These are phyloP conservation scores for Cubamyces sp. DNA, from an alignment of 768 basidiomycete species.

Conservation along the genomic window DNA sequence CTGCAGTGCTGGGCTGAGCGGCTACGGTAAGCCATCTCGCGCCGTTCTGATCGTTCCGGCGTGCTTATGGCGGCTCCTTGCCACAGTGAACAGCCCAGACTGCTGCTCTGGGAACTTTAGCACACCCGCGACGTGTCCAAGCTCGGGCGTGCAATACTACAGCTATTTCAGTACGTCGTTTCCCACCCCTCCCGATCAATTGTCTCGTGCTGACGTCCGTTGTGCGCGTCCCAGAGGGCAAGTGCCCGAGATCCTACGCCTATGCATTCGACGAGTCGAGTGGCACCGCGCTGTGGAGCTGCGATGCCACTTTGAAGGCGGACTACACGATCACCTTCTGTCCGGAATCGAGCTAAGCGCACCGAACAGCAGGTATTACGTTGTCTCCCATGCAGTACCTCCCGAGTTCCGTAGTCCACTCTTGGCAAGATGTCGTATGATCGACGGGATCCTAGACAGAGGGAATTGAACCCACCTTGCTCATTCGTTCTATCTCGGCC, in stretches of 20 bases:
- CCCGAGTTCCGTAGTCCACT: no score
- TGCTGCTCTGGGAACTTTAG: slow-evolving; percentile 62
- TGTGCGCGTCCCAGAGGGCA: slow-evolving; percentile 35
- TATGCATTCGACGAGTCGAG: slow-evolving; percentile 56
- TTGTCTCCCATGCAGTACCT: no score
- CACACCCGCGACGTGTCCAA: slow-evolving; percentile 59
- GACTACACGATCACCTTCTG: slow-evolving; percentile 53
- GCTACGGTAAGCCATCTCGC: slow-evolving; percentile 31
- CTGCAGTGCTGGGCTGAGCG: slow-evolving; percentile 44
- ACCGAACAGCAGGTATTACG: neutral
- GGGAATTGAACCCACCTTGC: no score
- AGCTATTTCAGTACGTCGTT: slow-evolving; percentile 49
- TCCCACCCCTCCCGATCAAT: no score
- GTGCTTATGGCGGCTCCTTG: neutral
- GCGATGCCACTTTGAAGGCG: slow-evolving; percentile 37
- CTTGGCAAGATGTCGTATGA: no score
- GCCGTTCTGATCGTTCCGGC: neutral
- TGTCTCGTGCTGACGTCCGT: no score
- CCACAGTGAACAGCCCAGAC: slow-evolving; percentile 54
- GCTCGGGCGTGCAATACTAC: slow-evolving; percentile 46
- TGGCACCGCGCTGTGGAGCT: slow-evolving; percentile 50
- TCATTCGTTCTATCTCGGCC: no score
- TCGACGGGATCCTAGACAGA: no score
- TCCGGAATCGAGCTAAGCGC: slow-evolving; percentile 29
- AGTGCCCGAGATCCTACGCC: slow-evolving; percentile 50